Conservation (phyloP, 2,329 filamentous ascomycete species). For the Colletotrichum sp. region DNA sequence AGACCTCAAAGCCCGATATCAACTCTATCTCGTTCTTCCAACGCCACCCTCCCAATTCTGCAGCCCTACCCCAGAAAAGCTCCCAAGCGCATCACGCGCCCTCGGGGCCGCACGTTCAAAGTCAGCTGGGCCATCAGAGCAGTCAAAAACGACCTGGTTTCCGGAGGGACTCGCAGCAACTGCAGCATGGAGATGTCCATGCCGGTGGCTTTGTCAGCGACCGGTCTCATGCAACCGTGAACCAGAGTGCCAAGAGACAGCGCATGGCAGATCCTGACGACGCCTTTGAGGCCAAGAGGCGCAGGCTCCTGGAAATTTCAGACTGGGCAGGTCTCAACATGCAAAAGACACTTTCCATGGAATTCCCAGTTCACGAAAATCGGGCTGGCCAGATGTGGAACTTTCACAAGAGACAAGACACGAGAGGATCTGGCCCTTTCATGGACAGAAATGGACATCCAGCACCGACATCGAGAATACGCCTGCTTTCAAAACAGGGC, state of each 20-base stretch:
- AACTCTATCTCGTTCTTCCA: conserved; percentile 30
- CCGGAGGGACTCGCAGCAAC: neutral
- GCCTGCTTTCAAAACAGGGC: neutral
- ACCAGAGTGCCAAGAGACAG: neutral
- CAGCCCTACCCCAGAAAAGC: neutral
- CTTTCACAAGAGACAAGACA: neutral
- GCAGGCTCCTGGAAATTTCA: conserved; percentile 9
- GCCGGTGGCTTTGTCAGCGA: neutral
- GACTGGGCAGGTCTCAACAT: conserved; percentile 35
- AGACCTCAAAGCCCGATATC: neutral
- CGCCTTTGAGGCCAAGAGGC: conserved; percentile 16
- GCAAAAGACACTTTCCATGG: conserved; percentile 31
- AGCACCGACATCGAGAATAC: neutral
- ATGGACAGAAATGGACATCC: neutral
- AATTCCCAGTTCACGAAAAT: neutral
- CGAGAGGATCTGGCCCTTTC: neutral
- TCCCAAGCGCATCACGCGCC: neutral
- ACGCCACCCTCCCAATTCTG: neutral
- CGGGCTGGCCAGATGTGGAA: conserved; percentile 5
- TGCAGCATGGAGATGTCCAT: neutral
- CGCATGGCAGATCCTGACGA: neutral
- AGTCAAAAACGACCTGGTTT: neutral
- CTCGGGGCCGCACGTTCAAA: conserved; percentile 7
- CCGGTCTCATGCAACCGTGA: neutral
- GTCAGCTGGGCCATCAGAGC: conserved; percentile 24